Conservation (phyloP, 345 rosid species). For the Aethionema arabicum region DNA sequence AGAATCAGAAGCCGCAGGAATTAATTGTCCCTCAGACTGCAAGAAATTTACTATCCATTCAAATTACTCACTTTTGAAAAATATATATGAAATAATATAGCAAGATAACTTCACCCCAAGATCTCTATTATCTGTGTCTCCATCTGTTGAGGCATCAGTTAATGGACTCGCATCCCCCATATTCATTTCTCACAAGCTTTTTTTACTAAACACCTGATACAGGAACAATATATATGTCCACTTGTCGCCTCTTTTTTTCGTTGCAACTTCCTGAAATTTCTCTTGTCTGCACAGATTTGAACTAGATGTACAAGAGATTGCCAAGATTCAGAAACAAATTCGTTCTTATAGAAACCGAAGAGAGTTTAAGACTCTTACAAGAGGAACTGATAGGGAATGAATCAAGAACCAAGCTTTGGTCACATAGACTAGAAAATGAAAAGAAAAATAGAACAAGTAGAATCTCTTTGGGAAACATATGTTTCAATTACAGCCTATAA, state of each 20-base stretch:
- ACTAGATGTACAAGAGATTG: conserved; percentile 9
- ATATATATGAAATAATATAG: conserved; percentile 5
- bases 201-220: conserved; percentile 42
- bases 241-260: conserved; percentile 42
- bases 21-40: conserved; percentile 71
- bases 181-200: conserved; percentile 46
- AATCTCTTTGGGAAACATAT: not conserved
- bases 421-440: conserved; percentile 1
- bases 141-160: conserved; percentile 90
- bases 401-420: conserved; percentile 14
- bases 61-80: conserved; percentile 6
- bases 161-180: conserved; percentile 97
- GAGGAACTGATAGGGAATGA: conserved; percentile 3
- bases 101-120: conserved; percentile 58
- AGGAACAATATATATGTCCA: conserved; percentile 38
- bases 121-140: conserved; percentile 79
- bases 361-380: not conserved
- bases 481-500: not conserved
- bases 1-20: conserved; percentile 75
- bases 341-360: not conserved
- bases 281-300: not conserved
- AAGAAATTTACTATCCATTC: conserved; percentile 26
- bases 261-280: conserved; percentile 34
- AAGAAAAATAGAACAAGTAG: conserved; percentile 7
- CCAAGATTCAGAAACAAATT: not conserved